Percentiles rank a stretch among this genome's conserved stretches.
Conservation (phyloP, 441 rosid genomes). For the Erodium trifolium region DNA sequence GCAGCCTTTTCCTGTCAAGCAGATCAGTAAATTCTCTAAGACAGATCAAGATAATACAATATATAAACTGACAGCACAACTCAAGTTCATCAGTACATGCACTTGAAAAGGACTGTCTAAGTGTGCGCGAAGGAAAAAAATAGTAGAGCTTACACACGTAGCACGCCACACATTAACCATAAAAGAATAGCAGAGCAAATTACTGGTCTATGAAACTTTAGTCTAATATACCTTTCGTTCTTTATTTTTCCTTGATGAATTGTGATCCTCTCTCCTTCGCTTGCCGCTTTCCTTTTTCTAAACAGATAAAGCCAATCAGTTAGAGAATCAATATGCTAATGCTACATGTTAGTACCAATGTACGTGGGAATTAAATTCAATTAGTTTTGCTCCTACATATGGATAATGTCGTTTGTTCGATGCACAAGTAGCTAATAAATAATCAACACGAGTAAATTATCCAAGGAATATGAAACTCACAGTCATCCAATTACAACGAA, state of each 20-base stretch:
- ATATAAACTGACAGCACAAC: slow-evolving; percentile 1
- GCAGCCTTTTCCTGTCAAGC: slow-evolving; percentile 55
- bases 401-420: not conserved
- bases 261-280: slow-evolving; percentile 78
- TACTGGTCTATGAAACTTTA: slow-evolving; percentile 1
- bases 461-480: slow-evolving; percentile 32
- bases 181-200: not conserved
- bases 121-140: not conserved
- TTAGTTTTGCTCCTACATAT: not conserved
- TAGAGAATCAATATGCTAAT: slow-evolving; percentile 5
- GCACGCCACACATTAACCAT: not conserved
- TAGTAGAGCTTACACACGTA: not conserved
- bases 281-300: slow-evolving; percentile 86
- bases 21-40: slow-evolving; percentile 7
- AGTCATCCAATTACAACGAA: slow-evolving; percentile 75
- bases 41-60: slow-evolving; percentile 12
- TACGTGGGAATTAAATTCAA: not conserved
- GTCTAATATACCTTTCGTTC: slow-evolving; percentile 56
- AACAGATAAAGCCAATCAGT: slow-evolving; percentile 19
- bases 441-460: not conserved
- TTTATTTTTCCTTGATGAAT: slow-evolving; percentile 63
- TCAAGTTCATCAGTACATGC: not conserved
- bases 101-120: not conserved
- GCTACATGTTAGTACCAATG: not conserved
- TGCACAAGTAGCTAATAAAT: not conserved